A percentile compares a stretch with the other conserved stretches of the same genome.
These are phyloP conservation scores for Cyberlindnera suaveolens DNA, from an alignment of 805 yeast species.

Conservation along the genomic window DNA sequence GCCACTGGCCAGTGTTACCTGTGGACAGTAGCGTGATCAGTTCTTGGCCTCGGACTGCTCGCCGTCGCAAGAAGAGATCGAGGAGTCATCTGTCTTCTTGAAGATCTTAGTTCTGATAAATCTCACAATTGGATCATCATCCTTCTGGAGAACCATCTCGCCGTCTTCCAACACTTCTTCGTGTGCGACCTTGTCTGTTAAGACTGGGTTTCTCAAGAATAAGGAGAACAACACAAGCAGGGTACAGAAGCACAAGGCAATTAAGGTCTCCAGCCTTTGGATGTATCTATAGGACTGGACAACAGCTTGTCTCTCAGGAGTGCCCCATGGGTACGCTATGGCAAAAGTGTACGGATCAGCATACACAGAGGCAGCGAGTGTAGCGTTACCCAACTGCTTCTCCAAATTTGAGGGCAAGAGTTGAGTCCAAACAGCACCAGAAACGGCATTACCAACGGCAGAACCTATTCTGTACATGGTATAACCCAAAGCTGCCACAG, in stretches of 20 bases:
- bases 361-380: constrained; percentile 42
- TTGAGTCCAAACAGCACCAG: constrained; percentile 74
- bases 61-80: background rate
- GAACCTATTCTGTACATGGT: constrained; percentile 58
- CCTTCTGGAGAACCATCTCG: constrained; percentile 14
- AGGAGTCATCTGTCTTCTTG: background rate
- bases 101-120: constrained; percentile 10
- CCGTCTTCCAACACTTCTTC: constrained; percentile 18
- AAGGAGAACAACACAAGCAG: constrained; percentile 41
- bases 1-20: too few species aligned
- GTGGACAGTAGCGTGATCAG: too few species aligned
- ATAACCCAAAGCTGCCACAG: constrained; percentile 51
- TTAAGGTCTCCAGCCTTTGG: constrained; percentile 50
- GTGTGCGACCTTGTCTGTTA: constrained; percentile 27
- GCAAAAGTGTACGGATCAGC: constrained; percentile 48
- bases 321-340: constrained; percentile 48
- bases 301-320: constrained; percentile 52
- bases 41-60: background rate
- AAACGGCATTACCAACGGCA: constrained; percentile 55
- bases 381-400: constrained; percentile 29
- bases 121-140: constrained; percentile 15
- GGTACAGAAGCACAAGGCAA: constrained; percentile 46
- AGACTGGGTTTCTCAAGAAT: constrained; percentile 46
- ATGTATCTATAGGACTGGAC: constrained; percentile 53
- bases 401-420: constrained; percentile 37